Percentiles rank a stretch among this genome's conserved stretches.
Conservation (phyloP, 2,329 filamentous ascomycete genomes). For the Pseudogymnoascus verrucosus region DNA sequence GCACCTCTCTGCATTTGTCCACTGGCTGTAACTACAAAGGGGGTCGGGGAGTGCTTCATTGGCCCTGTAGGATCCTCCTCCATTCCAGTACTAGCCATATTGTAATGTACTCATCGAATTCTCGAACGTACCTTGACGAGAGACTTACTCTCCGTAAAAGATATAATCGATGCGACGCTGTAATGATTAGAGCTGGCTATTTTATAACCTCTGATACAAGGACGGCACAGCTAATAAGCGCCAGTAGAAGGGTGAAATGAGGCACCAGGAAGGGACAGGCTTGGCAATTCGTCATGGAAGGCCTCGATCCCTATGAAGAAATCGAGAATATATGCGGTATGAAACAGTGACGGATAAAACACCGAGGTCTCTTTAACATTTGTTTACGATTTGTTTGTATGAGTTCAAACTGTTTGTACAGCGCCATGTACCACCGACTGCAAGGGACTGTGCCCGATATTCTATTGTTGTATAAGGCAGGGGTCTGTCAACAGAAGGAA, state of each 20-base stretch:
- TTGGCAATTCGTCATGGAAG: constrained; percentile 5
- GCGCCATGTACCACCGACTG: neutral
- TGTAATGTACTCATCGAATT: neutral
- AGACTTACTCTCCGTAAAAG: neutral
- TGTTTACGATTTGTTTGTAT: constrained; percentile 1
- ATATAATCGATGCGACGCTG: neutral
- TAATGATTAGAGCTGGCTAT: neutral
- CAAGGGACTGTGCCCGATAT: neutral
- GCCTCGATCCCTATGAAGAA: neutral
- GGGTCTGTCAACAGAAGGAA: neutral
- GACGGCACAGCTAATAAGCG: neutral
- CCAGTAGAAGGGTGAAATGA: neutral
- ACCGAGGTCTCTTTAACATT: neutral
- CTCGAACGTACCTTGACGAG: neutral
- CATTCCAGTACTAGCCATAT: neutral
- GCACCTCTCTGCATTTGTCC: neutral
- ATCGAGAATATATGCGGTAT: neutral
- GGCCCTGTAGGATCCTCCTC: neutral
- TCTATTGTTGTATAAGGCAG: constrained; percentile 4
- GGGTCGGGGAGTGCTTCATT: neutral
- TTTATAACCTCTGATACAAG: neutral
- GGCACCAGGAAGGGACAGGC: neutral
- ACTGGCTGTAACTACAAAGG: neutral
- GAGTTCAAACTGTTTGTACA: neutral
- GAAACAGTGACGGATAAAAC: neutral